Evolutionary conservation across 2,329 filamentous ascomycete genomes (phyloP), one percentile per base, ranked within the genome.

Genomic region (Emergomyces africanus): DNA sequence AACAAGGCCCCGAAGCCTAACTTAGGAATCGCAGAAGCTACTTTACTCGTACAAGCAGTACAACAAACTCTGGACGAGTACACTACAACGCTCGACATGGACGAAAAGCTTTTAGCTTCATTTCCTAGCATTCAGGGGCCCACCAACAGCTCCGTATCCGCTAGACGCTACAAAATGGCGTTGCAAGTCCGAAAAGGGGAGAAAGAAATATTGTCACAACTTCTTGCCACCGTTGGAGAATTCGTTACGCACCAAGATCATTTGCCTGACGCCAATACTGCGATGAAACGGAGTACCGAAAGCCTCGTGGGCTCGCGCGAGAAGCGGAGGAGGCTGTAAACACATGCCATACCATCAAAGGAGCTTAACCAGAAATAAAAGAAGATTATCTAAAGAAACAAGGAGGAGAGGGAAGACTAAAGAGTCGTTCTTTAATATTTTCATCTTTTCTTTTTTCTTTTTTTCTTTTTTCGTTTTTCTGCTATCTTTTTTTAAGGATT

Each of bases 131-230:
- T 60, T 14, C 61, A 63, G 67, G 69, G 60, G 64, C 70, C 69
- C 62, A 66, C 62, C 30, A 48, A 68, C 18, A 49, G 68, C 18
- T 65, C 73, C 35, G 73, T 79, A 55, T 67, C 64, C 12, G 37
- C 60, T 23, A 67, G 67, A 28, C 73, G 74, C 37, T 66, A 70
- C 15, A 75, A 72, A 49, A 87, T 88, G 83, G 88, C 88, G 0
- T 67, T 84, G 25, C 75, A 81, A 56, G 86, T 90, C 41, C 81
- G 88, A 61, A 72, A 85, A 2, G 88, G 88, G 15, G 88, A 92
- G 72, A 90, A 90, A 70, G 78, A 79, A 64, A 75, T 91, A 5
- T 68, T 90, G 28, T 72, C 77, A 59, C 78, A 83, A 66, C 77
- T 83, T 1, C 76, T 80, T 60, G 64, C 61, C 54, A 71, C 70